These are phyloP conservation scores for Fraxinus quadrangulata DNA, from an alignment of 257 asterid genomes.

Conservation along the genomic window DNA sequence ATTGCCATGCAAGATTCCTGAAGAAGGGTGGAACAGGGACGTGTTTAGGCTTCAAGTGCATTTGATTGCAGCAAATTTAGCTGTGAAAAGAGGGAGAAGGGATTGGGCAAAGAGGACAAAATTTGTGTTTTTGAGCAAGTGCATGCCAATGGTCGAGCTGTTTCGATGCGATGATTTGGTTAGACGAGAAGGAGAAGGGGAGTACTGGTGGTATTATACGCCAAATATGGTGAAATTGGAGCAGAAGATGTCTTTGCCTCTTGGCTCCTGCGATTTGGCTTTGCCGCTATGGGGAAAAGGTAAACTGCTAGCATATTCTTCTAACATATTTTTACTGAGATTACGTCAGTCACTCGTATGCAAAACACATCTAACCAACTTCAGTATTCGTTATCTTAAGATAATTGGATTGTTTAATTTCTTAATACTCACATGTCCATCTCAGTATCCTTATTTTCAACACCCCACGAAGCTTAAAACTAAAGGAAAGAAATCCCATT, in stretches of 20 bases:
- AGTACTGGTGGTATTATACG: slow-evolving; percentile 75
- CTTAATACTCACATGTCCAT: not conserved
- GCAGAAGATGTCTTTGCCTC: slow-evolving; percentile 67
- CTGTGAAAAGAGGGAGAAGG: slow-evolving; percentile 58
- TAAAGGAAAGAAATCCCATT: not conserved
- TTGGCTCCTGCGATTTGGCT: slow-evolving; percentile 89
- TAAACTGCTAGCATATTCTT: slow-evolving; percentile 19
- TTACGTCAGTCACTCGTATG: not conserved
- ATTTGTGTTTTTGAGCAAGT: slow-evolving; percentile 70
- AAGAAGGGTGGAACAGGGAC: slow-evolving; percentile 75
- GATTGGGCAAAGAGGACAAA: slow-evolving; percentile 51
- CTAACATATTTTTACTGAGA: not conserved
- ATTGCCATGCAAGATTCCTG: slow-evolving; percentile 56
- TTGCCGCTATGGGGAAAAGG: slow-evolving; percentile 93
- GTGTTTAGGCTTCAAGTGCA: slow-evolving; percentile 82
- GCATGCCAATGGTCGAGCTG: slow-evolving; percentile 77
- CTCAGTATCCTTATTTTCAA: not conserved
- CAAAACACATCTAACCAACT: not conserved
- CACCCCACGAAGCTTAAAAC: not conserved
- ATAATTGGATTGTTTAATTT: too few species aligned
- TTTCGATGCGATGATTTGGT: slow-evolving; percentile 76
- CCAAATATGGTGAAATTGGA: slow-evolving; percentile 53
- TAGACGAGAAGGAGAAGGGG: slow-evolving; percentile 52
- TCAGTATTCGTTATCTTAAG: not conserved
- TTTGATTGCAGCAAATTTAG: slow-evolving; percentile 62